phyloP scores from a whole-genome alignment of 805 yeast species.

The Wickerhamomyces hampshirensis region DNA sequence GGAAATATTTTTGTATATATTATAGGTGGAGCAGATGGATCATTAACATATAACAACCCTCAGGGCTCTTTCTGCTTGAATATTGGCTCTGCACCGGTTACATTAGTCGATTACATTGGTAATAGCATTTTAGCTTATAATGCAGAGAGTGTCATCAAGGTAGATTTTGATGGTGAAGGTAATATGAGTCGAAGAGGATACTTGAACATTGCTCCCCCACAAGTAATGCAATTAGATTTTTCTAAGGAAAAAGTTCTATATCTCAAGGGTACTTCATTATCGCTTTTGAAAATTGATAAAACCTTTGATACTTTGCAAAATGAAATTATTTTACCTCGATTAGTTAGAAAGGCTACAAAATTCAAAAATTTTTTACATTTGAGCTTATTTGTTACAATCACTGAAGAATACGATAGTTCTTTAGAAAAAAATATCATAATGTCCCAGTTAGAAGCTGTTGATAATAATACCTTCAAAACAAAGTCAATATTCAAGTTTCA shows the following conservation, averaged over 20 bases:
- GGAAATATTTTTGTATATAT: slow-evolving; percentile 3
- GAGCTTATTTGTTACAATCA: slow-evolving; percentile 17
- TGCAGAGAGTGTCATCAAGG: slow-evolving; percentile 13
- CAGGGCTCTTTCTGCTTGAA: slow-evolving; percentile 1
- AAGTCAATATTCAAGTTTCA: slow-evolving; percentile 15
- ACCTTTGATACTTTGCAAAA: slow-evolving; percentile 3
- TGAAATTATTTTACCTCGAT: slow-evolving; percentile 6
- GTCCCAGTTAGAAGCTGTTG: slow-evolving; percentile 21
- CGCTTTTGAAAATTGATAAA: not conserved
- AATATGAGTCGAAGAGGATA: slow-evolving; percentile 15
- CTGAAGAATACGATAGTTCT: slow-evolving; percentile 7
- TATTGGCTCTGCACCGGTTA: slow-evolving; percentile 23
- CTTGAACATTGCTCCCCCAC: slow-evolving; percentile 13
- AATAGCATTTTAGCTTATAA: slow-evolving; percentile 13
- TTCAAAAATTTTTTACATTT: slow-evolving; percentile 22
- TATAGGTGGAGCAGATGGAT: slow-evolving; percentile 24
- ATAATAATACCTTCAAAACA: slow-evolving; percentile 22
- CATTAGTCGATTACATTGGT: slow-evolving; percentile 8
- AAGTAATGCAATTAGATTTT: slow-evolving; percentile 2
- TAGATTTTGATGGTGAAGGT: slow-evolving; percentile 5
- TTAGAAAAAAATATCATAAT: slow-evolving; percentile 6
- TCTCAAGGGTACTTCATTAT: slow-evolving; percentile 1
- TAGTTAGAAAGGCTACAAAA: slow-evolving; percentile 16
- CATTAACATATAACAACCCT: slow-evolving; percentile 4
- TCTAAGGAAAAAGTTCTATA: not conserved